Percentiles rank a stretch among this genome's conserved stretches.
phyloP scores from a whole-genome alignment of 2,329 filamentous ascomycete genomes.

The Zymoseptoria ardabiliae region DNA sequence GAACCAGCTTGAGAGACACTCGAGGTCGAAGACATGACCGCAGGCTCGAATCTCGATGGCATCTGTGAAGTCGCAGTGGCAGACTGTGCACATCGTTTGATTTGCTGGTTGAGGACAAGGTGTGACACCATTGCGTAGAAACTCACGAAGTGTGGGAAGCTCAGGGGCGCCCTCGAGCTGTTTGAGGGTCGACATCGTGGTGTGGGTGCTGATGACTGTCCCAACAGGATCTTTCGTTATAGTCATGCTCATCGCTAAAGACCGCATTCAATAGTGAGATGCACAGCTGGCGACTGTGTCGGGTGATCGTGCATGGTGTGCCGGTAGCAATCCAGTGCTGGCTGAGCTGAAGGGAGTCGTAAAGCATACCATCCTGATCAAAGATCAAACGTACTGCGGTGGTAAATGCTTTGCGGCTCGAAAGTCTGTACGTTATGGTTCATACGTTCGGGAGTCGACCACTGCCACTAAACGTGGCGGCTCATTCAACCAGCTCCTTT shows the following conservation, averaged over 20 bases:
- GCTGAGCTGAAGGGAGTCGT: not conserved
- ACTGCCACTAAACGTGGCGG: not conserved
- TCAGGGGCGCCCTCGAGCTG: not conserved
- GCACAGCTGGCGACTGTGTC: not conserved
- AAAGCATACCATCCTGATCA: not conserved
- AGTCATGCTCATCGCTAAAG: not conserved
- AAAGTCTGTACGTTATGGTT: not conserved
- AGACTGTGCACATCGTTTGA: not conserved
- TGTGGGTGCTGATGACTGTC: not conserved
- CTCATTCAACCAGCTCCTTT: constrained; percentile 5
- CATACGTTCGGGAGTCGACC: not conserved
- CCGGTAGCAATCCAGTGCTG: not conserved
- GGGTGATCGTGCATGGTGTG: not conserved
- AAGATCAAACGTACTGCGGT: no score
- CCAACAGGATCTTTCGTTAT: not conserved
- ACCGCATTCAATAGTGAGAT: not conserved
- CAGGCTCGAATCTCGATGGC: not conserved
- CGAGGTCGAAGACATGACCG: not conserved
- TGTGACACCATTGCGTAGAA: not conserved
- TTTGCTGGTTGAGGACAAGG: not conserved
- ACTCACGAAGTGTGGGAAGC: not conserved
- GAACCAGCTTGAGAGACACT: not conserved
- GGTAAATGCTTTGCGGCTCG: not conserved
- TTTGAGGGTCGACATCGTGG: not conserved
- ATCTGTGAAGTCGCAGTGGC: not conserved